phyloP scores from a whole-genome alignment of 805 yeast genomes.

The Naumovozyma baii region DNA sequence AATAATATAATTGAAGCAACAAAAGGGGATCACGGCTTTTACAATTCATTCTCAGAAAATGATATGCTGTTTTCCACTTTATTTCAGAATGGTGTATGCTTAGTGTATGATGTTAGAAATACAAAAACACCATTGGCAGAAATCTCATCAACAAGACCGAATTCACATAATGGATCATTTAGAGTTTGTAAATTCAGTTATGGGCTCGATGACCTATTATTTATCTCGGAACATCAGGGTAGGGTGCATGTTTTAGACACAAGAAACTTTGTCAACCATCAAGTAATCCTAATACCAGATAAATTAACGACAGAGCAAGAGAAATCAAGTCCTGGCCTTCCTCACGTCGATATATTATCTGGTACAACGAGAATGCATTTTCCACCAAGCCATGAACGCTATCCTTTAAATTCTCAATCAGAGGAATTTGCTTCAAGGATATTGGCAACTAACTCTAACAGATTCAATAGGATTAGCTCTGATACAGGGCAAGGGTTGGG shows the following conservation, averaged over 20 bases:
- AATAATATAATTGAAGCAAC: constrained; percentile 40
- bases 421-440: not conserved
- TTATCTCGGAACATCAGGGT: constrained; percentile 77
- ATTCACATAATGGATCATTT: constrained; percentile 52
- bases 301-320: constrained; percentile 8
- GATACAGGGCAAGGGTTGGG: not conserved
- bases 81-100: constrained; percentile 77
- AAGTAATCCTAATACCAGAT: constrained; percentile 59
- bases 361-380: not conserved
- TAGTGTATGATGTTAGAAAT: constrained; percentile 68
- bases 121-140: constrained; percentile 42
- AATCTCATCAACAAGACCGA: constrained; percentile 50
- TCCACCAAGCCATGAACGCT: not conserved
- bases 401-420: not conserved
- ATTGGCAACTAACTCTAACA: not conserved
- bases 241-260: constrained; percentile 79
- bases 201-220: constrained; percentile 65
- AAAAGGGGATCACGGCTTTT: constrained; percentile 70
- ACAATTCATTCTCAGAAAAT: constrained; percentile 67
- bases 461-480: not conserved
- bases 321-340: not conserved
- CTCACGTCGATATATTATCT: not conserved
- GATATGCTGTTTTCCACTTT: constrained; percentile 68
- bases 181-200: constrained; percentile 53
- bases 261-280: constrained; percentile 63